These are phyloP conservation scores for Monosporozyma yasuniensis DNA, from an alignment of 805 yeast genomes.

Conservation along the genomic window DNA sequence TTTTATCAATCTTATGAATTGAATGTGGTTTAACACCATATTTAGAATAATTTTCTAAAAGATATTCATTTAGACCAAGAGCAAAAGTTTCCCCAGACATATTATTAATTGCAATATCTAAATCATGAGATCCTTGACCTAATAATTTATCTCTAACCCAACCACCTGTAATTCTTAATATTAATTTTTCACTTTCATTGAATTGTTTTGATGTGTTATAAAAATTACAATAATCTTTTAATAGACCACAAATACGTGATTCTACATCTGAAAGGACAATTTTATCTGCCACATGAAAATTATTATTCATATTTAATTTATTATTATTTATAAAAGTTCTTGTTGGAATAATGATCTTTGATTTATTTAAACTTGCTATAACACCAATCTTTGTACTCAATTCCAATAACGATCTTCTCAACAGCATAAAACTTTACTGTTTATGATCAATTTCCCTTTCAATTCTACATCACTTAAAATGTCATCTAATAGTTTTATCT, in stretches of 20 bases:
- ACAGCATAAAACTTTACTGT: background rate
- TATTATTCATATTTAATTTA: background rate
- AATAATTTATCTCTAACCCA: slow-evolving; percentile 95
- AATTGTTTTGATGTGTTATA: slow-evolving; percentile 12
- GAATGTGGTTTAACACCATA: slow-evolving; percentile 32
- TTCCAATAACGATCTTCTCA: background rate
- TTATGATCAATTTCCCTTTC: too few species aligned
- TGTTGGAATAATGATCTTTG: background rate
- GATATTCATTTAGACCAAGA: slow-evolving; percentile 45
- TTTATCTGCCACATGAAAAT: background rate
- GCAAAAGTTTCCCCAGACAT: slow-evolving; percentile 87
- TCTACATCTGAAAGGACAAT: slow-evolving; percentile 11
- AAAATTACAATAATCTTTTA: slow-evolving; percentile 24
- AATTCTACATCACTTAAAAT: too few species aligned
- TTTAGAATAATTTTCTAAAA: slow-evolving; percentile 27
- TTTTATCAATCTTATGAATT: slow-evolving; percentile 76
- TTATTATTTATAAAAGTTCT: background rate
- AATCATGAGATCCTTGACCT: slow-evolving; percentile 72
- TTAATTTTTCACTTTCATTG: slow-evolving; percentile 6
- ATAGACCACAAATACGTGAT: slow-evolving; percentile 19
- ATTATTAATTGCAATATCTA: slow-evolving; percentile 83
- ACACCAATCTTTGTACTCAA: background rate
- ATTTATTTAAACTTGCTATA: background rate
- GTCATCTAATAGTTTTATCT: too few species aligned
- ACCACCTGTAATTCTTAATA: slow-evolving; percentile 82